These are phyloP conservation scores for Capsicum pubescens DNA, from an alignment of 257 asterid genomes.

Conservation along the genomic window DNA sequence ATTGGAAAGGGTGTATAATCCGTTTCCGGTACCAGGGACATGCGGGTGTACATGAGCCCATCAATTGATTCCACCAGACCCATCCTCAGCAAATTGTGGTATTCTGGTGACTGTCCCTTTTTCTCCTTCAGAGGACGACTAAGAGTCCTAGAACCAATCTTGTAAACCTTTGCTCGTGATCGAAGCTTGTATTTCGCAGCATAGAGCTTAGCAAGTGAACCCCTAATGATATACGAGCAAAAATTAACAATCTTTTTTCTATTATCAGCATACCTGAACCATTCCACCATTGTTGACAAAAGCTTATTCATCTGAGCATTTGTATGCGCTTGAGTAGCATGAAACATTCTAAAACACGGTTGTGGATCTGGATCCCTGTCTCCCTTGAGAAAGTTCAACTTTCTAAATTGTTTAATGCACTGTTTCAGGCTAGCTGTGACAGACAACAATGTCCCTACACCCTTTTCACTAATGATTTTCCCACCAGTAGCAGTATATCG, in stretches of 20 bases:
- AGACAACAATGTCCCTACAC: conserved; percentile 89
- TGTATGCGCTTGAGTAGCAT: conserved; percentile 98
- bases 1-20: conserved; percentile 88
- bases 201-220: conserved; percentile 97
- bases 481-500: conserved; percentile 98
- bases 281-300: conserved; percentile 87
- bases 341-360: conserved; percentile 98
- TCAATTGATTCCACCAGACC: conserved; percentile 95
- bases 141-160: conserved; percentile 78
- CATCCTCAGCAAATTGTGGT: conserved; percentile 85
- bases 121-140: conserved; percentile 94
- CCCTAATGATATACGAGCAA: conserved; percentile 89
- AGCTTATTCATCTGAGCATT: conserved; percentile 98
- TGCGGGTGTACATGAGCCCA: conserved; percentile 86
- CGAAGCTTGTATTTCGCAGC: conserved; percentile 97
- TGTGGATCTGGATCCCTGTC: conserved; percentile 99
- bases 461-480: conserved; percentile 93
- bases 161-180: conserved; percentile 95
- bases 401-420: conserved; percentile 87
- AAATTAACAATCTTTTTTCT: conserved; percentile 93
- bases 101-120: conserved; percentile 96
- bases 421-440: conserved; percentile 97
- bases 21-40: conserved; percentile 97
- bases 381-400: conserved; percentile 81
- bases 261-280: conserved; percentile 97